Base-by-base conservation (phyloP, 768 basidiomycete genomes). In the Lactarius hengduanensis region DNA sequence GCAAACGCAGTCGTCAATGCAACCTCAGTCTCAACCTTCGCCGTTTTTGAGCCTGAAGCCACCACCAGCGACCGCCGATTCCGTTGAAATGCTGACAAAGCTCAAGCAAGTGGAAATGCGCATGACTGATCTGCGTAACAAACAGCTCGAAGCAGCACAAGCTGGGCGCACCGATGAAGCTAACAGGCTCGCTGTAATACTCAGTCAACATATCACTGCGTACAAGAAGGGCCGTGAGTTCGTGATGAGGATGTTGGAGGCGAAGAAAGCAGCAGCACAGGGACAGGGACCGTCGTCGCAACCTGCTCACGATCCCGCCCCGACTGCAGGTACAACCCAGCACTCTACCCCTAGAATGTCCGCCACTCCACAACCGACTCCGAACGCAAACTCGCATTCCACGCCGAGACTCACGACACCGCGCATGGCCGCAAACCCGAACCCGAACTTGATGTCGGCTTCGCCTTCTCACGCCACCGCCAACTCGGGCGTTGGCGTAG, bases 21-120 rank as follows among this genome's bases (percentile, higher is more conserved):
- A 58, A 22, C 43, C 55, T 16, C 55, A 58, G 43, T 15, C 41
- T 16, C 62, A 64, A 28, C 40, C 53, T 4, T 28, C 40, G 5
- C n/a, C 62, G 16, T n/a, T 40, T 26, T 5, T 55, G 26, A 61
- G 50, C 38, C 11, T 67, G 15, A 59, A 28, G 26, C 66, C 63
- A 16, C 62, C 63, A 16, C 32, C 63, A 3, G 66, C 61, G 47
- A 63, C 16, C 10, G 61, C 57, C 26, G 62, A 63, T 40, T 20
- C 47, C 4, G 53, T 4, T 13, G 62, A 60, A 4, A 55, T 67
- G 58, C 26, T 55, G 57, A 16, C 57, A 4, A 67, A 67, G 26
- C 57, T 67, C 36, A 54, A 60, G 57, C 66, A 67, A 56, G 57
- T 58, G 20, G 66, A 67, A 41, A 43, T 18, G 30, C 53, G 58